A percentile compares a stretch with the other conserved stretches of the same genome.
Conservation (phyloP, 1,284 basidiomycete genomes). For the Pseudozyma pruni region DNA sequence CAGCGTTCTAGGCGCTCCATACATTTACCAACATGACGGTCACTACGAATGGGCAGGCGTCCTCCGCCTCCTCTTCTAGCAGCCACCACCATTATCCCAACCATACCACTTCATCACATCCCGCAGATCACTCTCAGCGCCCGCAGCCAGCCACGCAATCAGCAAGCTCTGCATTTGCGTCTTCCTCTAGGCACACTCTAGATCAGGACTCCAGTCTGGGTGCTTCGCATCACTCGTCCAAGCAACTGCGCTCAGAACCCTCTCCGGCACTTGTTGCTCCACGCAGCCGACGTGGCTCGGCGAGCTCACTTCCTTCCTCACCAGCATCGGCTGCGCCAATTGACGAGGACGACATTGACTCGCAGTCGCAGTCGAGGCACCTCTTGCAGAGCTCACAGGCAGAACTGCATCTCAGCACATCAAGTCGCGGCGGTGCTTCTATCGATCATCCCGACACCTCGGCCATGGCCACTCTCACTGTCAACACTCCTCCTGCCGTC, state of each 20-base stretch:
- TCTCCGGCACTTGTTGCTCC: neutral
- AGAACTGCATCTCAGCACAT: constrained; percentile 2
- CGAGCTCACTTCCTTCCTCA: constrained; percentile 23
- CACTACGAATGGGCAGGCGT: neutral
- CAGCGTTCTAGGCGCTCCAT: neutral
- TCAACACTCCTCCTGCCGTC: constrained; percentile 31
- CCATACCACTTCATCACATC: neutral
- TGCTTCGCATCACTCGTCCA: neutral
- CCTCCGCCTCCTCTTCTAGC: constrained; percentile 2
- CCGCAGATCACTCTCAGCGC: neutral
- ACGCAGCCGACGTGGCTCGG: constrained; percentile 12
- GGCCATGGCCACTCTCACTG: constrained; percentile 44
- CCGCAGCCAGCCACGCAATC: neutral
- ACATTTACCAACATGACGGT: constrained; percentile 14
- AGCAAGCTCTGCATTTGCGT: constrained; percentile 11
- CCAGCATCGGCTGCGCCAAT: constrained; percentile 12
- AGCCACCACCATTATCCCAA: constrained; percentile 7
- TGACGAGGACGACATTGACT: constrained; percentile 18
- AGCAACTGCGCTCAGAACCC: neutral
- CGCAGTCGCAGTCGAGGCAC: constrained; percentile 13
- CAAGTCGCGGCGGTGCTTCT: neutral
- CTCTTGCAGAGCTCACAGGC: constrained; percentile 3
- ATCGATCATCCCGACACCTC: constrained; percentile 34
- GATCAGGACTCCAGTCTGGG: too few relatives aligned
- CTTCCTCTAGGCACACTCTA: constrained; percentile 26